A percentile compares a stretch with the other conserved stretches of the same genome.
Evolutionary conservation across 257 asterid species (phyloP).

Genomic region (Coffea canephora): DNA sequence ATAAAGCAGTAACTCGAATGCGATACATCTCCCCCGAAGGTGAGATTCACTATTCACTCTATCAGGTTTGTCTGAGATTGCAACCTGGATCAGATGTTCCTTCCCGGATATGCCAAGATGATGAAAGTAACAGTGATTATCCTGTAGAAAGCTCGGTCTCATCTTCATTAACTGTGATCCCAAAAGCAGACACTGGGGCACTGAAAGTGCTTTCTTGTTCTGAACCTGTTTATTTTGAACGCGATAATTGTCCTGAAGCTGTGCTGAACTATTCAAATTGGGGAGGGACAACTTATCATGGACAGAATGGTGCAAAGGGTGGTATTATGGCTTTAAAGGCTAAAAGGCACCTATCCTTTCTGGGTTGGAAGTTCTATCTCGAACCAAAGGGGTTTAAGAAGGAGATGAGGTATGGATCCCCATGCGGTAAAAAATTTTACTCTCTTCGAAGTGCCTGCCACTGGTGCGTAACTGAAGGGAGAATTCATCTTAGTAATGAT

Average conservation of each 20-base stretch:
- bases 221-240: conserved; percentile 24
- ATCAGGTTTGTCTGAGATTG: conserved; percentile 31
- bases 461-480: conserved; percentile 29
- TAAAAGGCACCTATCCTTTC: conserved; percentile 54
- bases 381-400: conserved; percentile 10
- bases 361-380: conserved; percentile 59
- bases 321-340: conserved; percentile 29
- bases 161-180: conserved; percentile 24
- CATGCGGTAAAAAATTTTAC: conserved; percentile 38
- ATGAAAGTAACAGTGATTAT: conserved; percentile 5
- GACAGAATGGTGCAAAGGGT: neutral
- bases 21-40: conserved; percentile 57
- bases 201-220: conserved; percentile 18
- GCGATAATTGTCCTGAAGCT: conserved; percentile 59
- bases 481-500: conserved; percentile 4
- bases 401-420: conserved; percentile 51
- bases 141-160: conserved; percentile 21
- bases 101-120: conserved; percentile 13
- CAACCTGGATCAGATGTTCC: conserved; percentile 24
- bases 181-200: conserved; percentile 28
- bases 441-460: conserved; percentile 59
- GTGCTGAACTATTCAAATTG: conserved; percentile 36
- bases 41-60: conserved; percentile 34
- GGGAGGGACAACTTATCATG: neutral
- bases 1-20: conserved; percentile 5